Evolutionary conservation across 1,139 yeast genomes (phyloP), one percentile per base, ranked within the genome.

Genomic region (Magnusiomyces ingens): DNA sequence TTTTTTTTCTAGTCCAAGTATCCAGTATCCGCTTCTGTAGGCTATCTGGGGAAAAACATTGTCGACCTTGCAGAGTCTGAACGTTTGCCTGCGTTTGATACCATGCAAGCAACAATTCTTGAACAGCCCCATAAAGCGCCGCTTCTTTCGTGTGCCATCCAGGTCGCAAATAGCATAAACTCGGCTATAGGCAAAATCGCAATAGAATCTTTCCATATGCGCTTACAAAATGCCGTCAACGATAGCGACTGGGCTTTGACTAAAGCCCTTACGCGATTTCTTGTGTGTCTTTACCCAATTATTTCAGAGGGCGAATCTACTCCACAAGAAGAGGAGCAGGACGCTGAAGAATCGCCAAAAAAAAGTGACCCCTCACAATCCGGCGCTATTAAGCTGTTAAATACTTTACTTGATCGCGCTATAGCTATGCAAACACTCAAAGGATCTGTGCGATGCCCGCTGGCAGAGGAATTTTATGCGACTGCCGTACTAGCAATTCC

Each of bases 91-190:
- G 55, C 85, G 21, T 73, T 85, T 62, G 75, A 77, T 52, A 85
- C 90, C 0, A 68, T 89, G 36, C 76, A 77, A 56, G 89, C 95
- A 1, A 79, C 87, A 45, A 75, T 86, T 10, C 70, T 79, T 44
- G 99, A 93, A 68, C 97, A 91, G 68, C 98, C 98, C 0, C 96
- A 91, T 61, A 93, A 91, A 67, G 79, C 85, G 57, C 80, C 83
- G 26, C 79, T 85, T 22, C 71, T 91, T 56, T 78, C 89, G 36
- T 81, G 84, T n/a, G 75, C 89, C 59, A 72, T 91, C 11, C 76
- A 84, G 61, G 75, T 84, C 38, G 82, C 89, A 55, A 84, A 85
- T 68, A 75, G 85, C 15, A 78, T 78, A 59, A 83, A 83, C 67
- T 78, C 80, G 50, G 75, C 80, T 44, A 82, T 87, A 48, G 94